Evolutionary conservation across 345 rosid species (phyloP).

Genomic region (Populus pruinosa): DNA sequence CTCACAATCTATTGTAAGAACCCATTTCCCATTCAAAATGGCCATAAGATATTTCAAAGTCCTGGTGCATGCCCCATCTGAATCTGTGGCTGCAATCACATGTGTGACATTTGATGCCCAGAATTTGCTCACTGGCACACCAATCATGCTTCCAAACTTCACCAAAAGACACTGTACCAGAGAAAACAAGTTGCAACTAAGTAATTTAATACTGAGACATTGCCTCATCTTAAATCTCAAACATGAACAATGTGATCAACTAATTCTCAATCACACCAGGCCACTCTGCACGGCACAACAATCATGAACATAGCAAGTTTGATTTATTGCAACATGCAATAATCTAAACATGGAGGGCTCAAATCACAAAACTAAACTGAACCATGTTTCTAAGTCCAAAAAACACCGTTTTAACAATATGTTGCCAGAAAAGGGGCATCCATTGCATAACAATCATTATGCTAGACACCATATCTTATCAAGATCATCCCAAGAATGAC

Average conservation of each 20-base stretch:
- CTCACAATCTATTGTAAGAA: conserved; percentile 72
- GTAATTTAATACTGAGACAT: neutral
- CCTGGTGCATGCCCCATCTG: conserved; percentile 68
- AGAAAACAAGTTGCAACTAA: neutral
- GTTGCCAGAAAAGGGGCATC: too few relatives aligned
- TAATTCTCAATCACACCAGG: too few relatives aligned
- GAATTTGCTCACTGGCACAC: conserved; percentile 57
- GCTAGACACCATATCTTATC: neutral
- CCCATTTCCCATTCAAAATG: conserved; percentile 75
- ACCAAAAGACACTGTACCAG: conserved; percentile 51
- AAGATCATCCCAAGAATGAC: neutral
- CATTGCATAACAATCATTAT: too few relatives aligned
- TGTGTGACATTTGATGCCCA: conserved; percentile 83
- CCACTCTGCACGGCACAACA: too few relatives aligned
- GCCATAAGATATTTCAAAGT: conserved; percentile 88
- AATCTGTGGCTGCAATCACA: conserved; percentile 71
- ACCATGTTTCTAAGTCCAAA: too few relatives aligned
- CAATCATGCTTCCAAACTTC: conserved; percentile 48
- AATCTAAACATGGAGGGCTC: too few relatives aligned
- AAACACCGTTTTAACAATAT: too few relatives aligned
- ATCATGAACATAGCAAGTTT: too few relatives aligned
- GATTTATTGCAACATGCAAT: too few relatives aligned
- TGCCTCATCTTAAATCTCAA: too few relatives aligned
- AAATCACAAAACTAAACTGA: too few relatives aligned
- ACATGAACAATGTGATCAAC: too few relatives aligned